phyloP scores from a whole-genome alignment of 2,329 filamentous ascomycete genomes.

The Fusarium coicis region DNA sequence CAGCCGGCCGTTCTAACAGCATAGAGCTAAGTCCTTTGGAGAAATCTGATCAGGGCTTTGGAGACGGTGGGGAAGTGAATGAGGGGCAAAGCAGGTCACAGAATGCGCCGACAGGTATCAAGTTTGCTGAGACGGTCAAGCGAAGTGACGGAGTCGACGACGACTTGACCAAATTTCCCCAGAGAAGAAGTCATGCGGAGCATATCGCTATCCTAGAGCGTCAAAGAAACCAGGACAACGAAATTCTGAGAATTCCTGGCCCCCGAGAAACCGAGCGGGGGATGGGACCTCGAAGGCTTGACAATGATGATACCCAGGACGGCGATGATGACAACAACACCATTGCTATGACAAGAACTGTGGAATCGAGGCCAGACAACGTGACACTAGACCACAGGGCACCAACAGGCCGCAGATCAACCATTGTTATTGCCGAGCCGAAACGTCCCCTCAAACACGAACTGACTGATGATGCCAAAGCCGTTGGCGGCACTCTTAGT shows the following conservation, averaged over 20 bases:
- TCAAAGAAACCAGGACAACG: slow-evolving; percentile 80
- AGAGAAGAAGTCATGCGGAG: slow-evolving; percentile 69
- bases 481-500: slow-evolving; percentile 53
- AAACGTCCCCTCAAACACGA: slow-evolving; percentile 53
- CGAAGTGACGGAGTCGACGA: slow-evolving; percentile 66
- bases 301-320: slow-evolving; percentile 52
- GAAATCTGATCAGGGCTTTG: slow-evolving; percentile 28
- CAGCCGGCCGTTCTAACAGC: slow-evolving; percentile 43
- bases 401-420: slow-evolving; percentile 58
- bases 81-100: slow-evolving; percentile 19
- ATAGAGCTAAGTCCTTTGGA: slow-evolving; percentile 40
- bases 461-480: slow-evolving; percentile 55
- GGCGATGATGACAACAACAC: slow-evolving; percentile 51
- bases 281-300: slow-evolving; percentile 70
- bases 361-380: slow-evolving; percentile 43
- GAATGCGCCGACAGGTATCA: slow-evolving; percentile 59
- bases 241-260: slow-evolving; percentile 87
- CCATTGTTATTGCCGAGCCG: slow-evolving; percentile 76
- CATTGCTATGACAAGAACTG: slow-evolving; percentile 39
- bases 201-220: slow-evolving; percentile 90
- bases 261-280: slow-evolving; percentile 91
- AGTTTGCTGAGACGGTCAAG: slow-evolving; percentile 75
- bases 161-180: slow-evolving; percentile 56
- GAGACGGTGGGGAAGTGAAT: slow-evolving; percentile 15
- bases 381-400: slow-evolving; percentile 33